Evolutionary conservation across 805 yeast species (phyloP).

Genomic region (Torulaspora maleeae): DNA sequence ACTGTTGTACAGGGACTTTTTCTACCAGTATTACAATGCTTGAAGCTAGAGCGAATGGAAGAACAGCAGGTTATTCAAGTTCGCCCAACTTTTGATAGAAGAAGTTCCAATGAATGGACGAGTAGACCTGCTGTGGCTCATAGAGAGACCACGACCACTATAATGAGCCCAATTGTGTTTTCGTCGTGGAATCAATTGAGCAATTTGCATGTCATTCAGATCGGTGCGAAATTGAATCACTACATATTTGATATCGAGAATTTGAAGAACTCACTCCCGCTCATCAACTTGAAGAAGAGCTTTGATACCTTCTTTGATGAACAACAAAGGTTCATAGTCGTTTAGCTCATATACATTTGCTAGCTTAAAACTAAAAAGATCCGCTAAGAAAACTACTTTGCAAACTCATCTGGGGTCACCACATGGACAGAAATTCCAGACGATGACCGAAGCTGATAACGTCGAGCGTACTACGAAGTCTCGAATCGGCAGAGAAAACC

Average conservation of each 20-base stretch:
- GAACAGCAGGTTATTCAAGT: not conserved
- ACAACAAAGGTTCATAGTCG: slow-evolving; percentile 22
- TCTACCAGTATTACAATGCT: slow-evolving; percentile 16
- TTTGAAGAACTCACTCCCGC: slow-evolving; percentile 17
- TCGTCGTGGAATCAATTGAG: slow-evolving; percentile 28
- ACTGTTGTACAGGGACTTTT: slow-evolving; percentile 25
- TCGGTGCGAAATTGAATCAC: slow-evolving; percentile 1
- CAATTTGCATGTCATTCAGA: slow-evolving; percentile 11
- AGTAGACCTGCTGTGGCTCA: not conserved
- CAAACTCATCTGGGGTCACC: no score
- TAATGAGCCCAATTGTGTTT: slow-evolving; percentile 21
- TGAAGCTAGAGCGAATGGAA: slow-evolving; percentile 4
- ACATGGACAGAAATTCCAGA: not conserved
- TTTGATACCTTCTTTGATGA: slow-evolving; percentile 23
- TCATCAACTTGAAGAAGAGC: slow-evolving; percentile 17
- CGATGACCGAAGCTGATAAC: slow-evolving; percentile 2
- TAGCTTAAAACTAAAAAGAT: not conserved
- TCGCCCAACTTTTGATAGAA: slow-evolving; percentile 1
- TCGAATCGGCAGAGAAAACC: slow-evolving; percentile 56
- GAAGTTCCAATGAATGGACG: slow-evolving; percentile 1
- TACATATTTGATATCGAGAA: slow-evolving; percentile 21
- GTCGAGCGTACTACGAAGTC: slow-evolving; percentile 36
- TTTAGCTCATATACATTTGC: slow-evolving; percentile 7
- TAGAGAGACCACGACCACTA: not conserved
- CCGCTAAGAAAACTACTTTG: not conserved